Base-by-base conservation (phyloP, 176 grass and related monocot species). In the Aechmea fasciata region DNA sequence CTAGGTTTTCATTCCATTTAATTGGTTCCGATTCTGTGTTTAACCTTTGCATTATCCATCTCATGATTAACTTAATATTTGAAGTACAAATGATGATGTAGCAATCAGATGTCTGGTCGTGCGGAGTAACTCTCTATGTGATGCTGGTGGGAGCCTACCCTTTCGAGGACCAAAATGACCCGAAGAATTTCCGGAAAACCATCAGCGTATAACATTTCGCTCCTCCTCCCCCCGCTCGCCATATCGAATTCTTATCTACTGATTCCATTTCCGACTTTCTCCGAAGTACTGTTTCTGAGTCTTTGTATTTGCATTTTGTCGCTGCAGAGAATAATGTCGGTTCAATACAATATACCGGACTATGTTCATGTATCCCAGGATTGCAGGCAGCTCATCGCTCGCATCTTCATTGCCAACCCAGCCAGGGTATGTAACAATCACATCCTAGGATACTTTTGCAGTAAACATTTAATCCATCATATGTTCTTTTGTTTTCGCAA, bases 91-190 rank as follows among this genome's bases (percentile, higher is more conserved):
- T 80, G 72, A 73, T 82, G 47, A 52, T 85, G 80, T 69, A 96
- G 93, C 93, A 89, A 85, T 88, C 93, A 81, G 93, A 96, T 78
- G 89, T 96, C 11, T 96, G 93, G 93, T 96, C 93, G 29, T 92
- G 93, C 76, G 93, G 93, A 68, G 93, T 96, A 68, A 96, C 93
- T 75, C 85, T 96, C 2, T 96, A 92, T 51, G 93, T 96, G 28
- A 96, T 96, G 93, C 89, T 96, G 76, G 89, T 87, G 11, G 93
- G 93, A 71, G 89, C 86, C 28, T 96, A 96, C 71, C 93, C 93
- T 65, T 96, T 96, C 74, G 93, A 96, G 75, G 93, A 96, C 73
- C 84, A 83, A 11, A 71, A 89, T 66, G 93, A 96, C 71, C 89
- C 93, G 14, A 96, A 92, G 77, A 96, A 96, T 71, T 91, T 96